Base-by-base conservation (phyloP, 1,284 basidiomycete genomes). In the Papiliotrema terrestris region DNA sequence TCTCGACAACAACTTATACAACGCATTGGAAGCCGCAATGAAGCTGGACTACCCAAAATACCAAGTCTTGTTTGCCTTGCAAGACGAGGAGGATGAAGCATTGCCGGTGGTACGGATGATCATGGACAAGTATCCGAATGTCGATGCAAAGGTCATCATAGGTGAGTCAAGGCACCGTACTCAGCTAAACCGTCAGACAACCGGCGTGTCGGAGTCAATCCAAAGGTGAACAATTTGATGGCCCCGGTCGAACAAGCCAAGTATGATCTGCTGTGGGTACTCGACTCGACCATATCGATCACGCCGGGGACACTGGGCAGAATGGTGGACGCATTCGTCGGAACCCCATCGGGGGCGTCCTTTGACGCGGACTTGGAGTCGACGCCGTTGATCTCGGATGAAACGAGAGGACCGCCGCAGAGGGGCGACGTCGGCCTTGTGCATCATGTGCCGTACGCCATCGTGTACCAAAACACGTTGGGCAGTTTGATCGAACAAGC, bases 221-320 rank as follows among this genome's bases (percentile, higher is more conserved):
- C 96, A 1, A 98, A 98, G 80, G 87, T 99, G 68, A 98, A 97
- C 80, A 98, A 98, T 72, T 85, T 98, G 39, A 83, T 95, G 58
- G 84, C 85, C 38, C 83, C 93, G 3, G 97, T 95, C 73, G 80
- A 80, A 39, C 79, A 84, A 67, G 94, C 95, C 0, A 78, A 82
- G 53, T 81, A 95, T 73, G 93, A 98, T 71, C 89, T 98, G 48
- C 78, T 98, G 46, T 99, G 95, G 95, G 88, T 98, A 13, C 81
- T 98, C 49, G 96, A 99, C 75, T 95, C 93, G 20, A 96, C 96
- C 62, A 84, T 98, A 46, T 84, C 85, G 61, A 85, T 88, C 17
- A 83, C 84, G 32, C 81, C 87, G 0, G 86, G 86, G n/a, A 88
- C 91, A 2, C 84, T 98, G 22, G 86, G 87, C 0, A 85, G 90